Evolutionary conservation across 768 basidiomycete species (phyloP), one percentile per base, ranked within the genome.

Genomic region (Clavulina sp.): DNA sequence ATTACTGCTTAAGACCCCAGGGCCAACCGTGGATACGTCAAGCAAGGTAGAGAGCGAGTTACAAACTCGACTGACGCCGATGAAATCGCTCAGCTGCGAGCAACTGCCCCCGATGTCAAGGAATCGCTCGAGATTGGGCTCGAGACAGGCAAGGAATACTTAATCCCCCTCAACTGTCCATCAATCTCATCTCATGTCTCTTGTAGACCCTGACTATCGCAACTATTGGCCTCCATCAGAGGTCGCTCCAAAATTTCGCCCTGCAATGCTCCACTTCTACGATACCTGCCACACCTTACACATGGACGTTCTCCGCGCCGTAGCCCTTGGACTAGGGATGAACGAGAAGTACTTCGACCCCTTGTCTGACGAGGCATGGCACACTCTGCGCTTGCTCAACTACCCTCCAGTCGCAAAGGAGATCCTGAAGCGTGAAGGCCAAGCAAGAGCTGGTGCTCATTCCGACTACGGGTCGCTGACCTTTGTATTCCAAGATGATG

Each of bases 71-170:
- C 72, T 30, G 76, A 85, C 19, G 31, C 76, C 6, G 64, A 69
- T 18, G 84, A 86, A 65, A 88, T 91, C 57, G 80, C 78, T 41
- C 63, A 70, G 41, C 66, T 89, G 21, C 77, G 87, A n/a, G 69
- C 66, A 53, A 77, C 76, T 54, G 77, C 86, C 0, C 86, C 87
- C 0, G 86, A 87, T 61, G 77, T 66, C 65, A 86, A 87, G 64
- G 86, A 91, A 63, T 70, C 77, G 5, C 86, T 91, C 78, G 87
- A 92, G 63, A 88, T 92, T 41, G 86, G 88, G 29, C 73, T 81
- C 24, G 85, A 92, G 53, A 82, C 36, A 38, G 36, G 36, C 21
- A 38, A 81, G 77, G 84, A 84, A 38, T 21, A 46, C 9, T 46
- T 9, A 46, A 16, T 24, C 43, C 43, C 9, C 9, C 9, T 26